phyloP scores from a whole-genome alignment of 441 rosid genomes.

The Melastoma candidum region DNA sequence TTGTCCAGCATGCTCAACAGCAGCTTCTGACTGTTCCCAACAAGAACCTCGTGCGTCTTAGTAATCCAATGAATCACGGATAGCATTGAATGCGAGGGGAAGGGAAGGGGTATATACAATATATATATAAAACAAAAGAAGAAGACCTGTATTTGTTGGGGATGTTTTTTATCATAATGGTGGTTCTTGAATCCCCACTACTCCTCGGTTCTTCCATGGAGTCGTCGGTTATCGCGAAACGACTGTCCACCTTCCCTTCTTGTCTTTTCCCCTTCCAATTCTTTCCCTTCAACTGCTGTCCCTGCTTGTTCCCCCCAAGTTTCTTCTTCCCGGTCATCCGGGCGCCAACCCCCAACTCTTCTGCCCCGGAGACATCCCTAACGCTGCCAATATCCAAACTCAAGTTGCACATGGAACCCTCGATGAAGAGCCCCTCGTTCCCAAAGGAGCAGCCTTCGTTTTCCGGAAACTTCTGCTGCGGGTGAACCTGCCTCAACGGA shows the following conservation, averaged over 20 bases:
- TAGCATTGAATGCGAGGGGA: too few relatives aligned
- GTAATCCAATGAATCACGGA: too few relatives aligned
- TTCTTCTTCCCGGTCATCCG: too few relatives aligned
- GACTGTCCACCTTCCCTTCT: slow-evolving; percentile 45
- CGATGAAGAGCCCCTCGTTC: background rate
- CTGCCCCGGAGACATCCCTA: too few relatives aligned
- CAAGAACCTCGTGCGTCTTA: too few relatives aligned
- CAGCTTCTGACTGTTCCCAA: slow-evolving; percentile 66
- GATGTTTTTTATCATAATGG: slow-evolving; percentile 97
- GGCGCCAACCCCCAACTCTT: too few relatives aligned
- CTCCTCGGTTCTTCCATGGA: slow-evolving; percentile 38
- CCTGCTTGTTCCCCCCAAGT: too few relatives aligned
- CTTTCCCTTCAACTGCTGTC: slow-evolving; percentile 16
- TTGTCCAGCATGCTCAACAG: slow-evolving; percentile 85
- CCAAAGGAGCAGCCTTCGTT: slow-evolving; percentile 6
- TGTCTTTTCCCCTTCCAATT: slow-evolving; percentile 44
- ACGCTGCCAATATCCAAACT: slow-evolving; percentile 10
- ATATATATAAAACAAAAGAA: too few relatives aligned
- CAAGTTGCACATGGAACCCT: slow-evolving; percentile 22
- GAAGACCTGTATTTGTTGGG: slow-evolving; percentile 92
- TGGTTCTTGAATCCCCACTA: slow-evolving; percentile 65
- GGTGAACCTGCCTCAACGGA: too few relatives aligned
- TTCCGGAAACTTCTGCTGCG: background rate
- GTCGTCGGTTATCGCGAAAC: slow-evolving; percentile 53
- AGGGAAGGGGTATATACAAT: too few relatives aligned